Evolutionary conservation across 2,329 filamentous ascomycete genomes (phyloP), one percentile per base, ranked within the genome.

Genomic region (Thelonectria blattea): DNA sequence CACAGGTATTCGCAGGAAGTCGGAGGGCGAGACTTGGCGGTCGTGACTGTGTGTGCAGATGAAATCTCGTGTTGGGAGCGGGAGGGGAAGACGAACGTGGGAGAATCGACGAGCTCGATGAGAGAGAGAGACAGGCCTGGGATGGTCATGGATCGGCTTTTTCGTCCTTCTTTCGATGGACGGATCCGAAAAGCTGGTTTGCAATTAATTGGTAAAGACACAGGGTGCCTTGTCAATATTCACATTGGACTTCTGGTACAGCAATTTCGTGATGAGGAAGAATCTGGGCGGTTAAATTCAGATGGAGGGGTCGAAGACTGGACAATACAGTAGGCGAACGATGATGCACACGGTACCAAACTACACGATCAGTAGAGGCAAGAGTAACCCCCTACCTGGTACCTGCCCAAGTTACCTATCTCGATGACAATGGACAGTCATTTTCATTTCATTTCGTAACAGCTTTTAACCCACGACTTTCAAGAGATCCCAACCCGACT

Each of bases 1-100:
- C 48, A 56, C n/a, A 47, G 5, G 27, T 43, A 52, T 49, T 46
- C 24, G 49, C 54, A 56, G 22, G 34, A 11, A 22, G 53, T 53
- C 34, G 14, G 6, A 43, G 41, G 17, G 10, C 46, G 15, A 12
- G 49, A 24, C 49, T 46, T 57, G 49, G 43, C 18, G 30, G 32
- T 32, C 41, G 52, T 43, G 41, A 8, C 17, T 43, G 14, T 49
- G 14, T 49, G 22, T 48, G 48, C 49, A 24, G 46, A 18, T 42
- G 8, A 49, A 43, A 50, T 59, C 56, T 54, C 56, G 45, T 50
- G 51, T 43, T 15, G 45, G 43, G 43, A 48, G 41, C 27, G 34
- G 3, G 34, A 37, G 34, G 15, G 15, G 34, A 15, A 37, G 34
- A 37, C 4, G 34, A 37, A 5, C 8, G 11, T 37, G 15, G 34